Conservation (phyloP, 2,329 filamentous ascomycete species). For the Colletotrichum kahawae region DNA sequence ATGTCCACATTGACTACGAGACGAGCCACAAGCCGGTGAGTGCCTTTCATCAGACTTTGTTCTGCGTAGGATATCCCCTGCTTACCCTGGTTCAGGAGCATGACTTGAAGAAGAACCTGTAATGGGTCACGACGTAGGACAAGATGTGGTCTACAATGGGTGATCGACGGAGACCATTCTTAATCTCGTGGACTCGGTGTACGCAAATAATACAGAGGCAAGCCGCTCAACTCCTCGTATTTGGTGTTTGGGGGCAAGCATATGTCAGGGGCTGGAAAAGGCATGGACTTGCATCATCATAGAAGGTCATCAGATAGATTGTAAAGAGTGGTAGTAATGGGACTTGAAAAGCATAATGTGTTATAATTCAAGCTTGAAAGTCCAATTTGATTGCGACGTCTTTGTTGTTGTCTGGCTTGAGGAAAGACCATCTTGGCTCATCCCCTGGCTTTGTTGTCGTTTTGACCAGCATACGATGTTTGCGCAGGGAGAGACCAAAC, state of each 20-base stretch:
- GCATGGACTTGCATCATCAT: not conserved
- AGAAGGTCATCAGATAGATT: not conserved
- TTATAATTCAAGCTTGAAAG: accelerated
- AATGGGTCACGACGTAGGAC: not conserved
- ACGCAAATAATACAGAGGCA: not conserved
- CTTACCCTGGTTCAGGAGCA: conserved; percentile 52
- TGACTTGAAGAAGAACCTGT: conserved; percentile 66
- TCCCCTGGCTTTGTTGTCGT: accelerated
- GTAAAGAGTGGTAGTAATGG: not conserved
- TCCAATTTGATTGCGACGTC: accelerated
- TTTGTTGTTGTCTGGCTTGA: accelerated
- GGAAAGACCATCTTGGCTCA: accelerated
- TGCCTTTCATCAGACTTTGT: not conserved
- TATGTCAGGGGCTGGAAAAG: not conserved
- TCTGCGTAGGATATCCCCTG: not conserved
- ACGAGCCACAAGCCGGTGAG: conserved; percentile 84
- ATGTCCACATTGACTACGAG: conserved; percentile 97
- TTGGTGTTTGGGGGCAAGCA: not conserved
- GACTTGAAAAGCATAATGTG: not conserved
- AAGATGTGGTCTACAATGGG: not conserved
- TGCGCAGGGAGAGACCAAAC: not conserved
- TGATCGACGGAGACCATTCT: not conserved
- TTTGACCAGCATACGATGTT: not conserved
- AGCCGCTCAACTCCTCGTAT: not conserved
- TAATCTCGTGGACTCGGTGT: not conserved